Base-by-base conservation (phyloP, 805 yeast species). In the Candida nanaspora region DNA sequence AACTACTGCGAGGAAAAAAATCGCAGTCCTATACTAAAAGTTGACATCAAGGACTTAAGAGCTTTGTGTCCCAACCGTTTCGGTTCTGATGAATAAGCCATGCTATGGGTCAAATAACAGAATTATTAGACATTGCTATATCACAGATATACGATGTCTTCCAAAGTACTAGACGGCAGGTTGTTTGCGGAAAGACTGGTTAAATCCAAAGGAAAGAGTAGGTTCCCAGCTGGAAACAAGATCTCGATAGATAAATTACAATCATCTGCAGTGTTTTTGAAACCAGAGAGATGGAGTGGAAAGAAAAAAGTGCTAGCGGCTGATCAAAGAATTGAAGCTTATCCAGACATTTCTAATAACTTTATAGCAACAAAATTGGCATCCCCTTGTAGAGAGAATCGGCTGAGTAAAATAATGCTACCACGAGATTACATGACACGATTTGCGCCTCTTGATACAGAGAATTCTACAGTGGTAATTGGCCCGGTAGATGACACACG, bases 351-450 rank as follows among this genome's bases (percentile, higher is more conserved):
- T 4, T 39, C 55, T 1, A 28, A 47, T 1, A 72, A 73, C 38
- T 43, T 65, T 2, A 68, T 62, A 49, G 75, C 73, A 0, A 45
- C 53, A 6, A 15, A 64, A 2, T 47, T 76, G 8, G 55, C 68
- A 0, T 63, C 77, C 0, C 74, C 76, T 2, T 55, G 66, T 14
- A 57, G 80, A 44, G 55, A 57, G 48, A 74, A 72, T 14, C 49
- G 61, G 11, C 31, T 55, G 0, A 52, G 70, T 0, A 54, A 69
- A 30, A 42, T 59, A 0, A 57, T 59, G 10, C 46, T 66, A 5
- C 79, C 79, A 0, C 53, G 63, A 22, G 65, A 63, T 9, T 41
- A 70, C 7, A 46, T 72, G 35, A 42, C 61, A 1, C 66, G 62
- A 18, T 38, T 70, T 33, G 57, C 62, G 27, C 32, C 52, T 11